These are phyloP conservation scores for Cadophora luteo-olivacea DNA, from an alignment of 2,329 filamentous ascomycete genomes.

Conservation along the genomic window DNA sequence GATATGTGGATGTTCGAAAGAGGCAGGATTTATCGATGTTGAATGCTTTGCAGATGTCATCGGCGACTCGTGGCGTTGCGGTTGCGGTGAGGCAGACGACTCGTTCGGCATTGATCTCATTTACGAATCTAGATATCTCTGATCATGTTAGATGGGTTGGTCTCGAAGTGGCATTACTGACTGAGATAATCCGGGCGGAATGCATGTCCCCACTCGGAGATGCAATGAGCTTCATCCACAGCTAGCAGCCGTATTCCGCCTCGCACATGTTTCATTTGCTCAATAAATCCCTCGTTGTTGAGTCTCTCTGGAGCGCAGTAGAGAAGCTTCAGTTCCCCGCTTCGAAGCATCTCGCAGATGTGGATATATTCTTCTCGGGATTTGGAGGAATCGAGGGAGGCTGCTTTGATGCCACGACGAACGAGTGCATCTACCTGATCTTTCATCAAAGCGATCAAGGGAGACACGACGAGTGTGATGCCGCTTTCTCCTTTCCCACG, in stretches of 20 bases:
- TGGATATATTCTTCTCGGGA: conserved; percentile 48
- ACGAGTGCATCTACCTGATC: conserved; percentile 64
- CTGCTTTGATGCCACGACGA: conserved; percentile 57
- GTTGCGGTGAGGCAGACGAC: conserved; percentile 67
- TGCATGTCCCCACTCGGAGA: conserved; percentile 61
- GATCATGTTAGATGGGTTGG: conserved; percentile 18
- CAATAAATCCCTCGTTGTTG: conserved; percentile 66
- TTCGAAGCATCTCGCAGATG: conserved; percentile 53
- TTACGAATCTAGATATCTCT: conserved; percentile 59
- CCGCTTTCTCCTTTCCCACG: conserved; percentile 44
- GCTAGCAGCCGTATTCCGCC: conserved; percentile 63
- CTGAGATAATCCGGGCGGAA: conserved; percentile 59
- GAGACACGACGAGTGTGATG: conserved; percentile 62
- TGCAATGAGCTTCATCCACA: conserved; percentile 65
- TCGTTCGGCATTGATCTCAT: conserved; percentile 61
- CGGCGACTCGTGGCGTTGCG: conserved; percentile 60
- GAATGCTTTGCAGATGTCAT: conserved; percentile 61
- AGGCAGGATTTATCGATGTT: conserved; percentile 55
- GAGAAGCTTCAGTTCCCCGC: conserved; percentile 58
- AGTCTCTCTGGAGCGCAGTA: conserved; percentile 66
- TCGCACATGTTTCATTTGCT: conserved; percentile 58
- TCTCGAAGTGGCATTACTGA: conserved; percentile 31
- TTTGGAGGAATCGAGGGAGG: conserved; percentile 63
- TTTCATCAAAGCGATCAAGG: conserved; percentile 64
- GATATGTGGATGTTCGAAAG: conserved; percentile 65